Evolutionary conservation across 192 early-diverging fungal genomes (phyloP).

Genomic region (Umbelopsis isabellina): DNA sequence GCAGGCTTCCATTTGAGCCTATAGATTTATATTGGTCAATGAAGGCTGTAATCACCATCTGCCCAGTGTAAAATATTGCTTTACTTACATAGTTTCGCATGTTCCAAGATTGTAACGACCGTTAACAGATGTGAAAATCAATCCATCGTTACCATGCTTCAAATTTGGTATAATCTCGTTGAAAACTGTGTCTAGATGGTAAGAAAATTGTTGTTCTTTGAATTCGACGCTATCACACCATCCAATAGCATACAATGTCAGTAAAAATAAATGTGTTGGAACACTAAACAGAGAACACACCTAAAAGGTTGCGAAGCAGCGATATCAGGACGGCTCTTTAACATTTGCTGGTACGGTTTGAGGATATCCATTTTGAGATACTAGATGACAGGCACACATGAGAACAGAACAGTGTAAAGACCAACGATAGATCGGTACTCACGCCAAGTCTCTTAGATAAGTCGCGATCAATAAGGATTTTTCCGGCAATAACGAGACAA

Average conservation of each 20-base stretch:
- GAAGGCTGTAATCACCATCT: not conserved
- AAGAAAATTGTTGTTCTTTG: constrained; percentile 71
- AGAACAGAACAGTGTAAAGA: not conserved
- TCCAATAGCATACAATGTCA: not conserved
- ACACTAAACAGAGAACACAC: constrained; percentile 32
- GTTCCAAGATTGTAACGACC: constrained; percentile 71
- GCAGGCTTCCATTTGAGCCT: constrained; percentile 91
- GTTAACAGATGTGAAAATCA: constrained; percentile 71
- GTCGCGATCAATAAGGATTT: constrained; percentile 56
- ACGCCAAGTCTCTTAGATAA: constrained; percentile 76
- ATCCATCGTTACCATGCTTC: constrained; percentile 71
- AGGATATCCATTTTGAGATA: constrained; percentile 67
- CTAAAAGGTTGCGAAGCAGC: constrained; percentile 55
- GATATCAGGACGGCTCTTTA: constrained; percentile 41
- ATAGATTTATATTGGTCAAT: not conserved
- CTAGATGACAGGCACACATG: constrained; percentile 37
- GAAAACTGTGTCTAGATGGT: constrained; percentile 62
- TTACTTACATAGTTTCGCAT: constrained; percentile 63
- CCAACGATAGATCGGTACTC: constrained; percentile 25
- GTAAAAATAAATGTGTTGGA: not conserved
- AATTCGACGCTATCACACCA: constrained; percentile 54
- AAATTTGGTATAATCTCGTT: constrained; percentile 59
- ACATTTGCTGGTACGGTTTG: constrained; percentile 60
- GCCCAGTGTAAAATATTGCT: not conserved
- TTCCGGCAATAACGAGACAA: constrained; percentile 61